Conservation (phyloP, 225 moss, liverwort and hornwort species). For the Asterella californica region DNA sequence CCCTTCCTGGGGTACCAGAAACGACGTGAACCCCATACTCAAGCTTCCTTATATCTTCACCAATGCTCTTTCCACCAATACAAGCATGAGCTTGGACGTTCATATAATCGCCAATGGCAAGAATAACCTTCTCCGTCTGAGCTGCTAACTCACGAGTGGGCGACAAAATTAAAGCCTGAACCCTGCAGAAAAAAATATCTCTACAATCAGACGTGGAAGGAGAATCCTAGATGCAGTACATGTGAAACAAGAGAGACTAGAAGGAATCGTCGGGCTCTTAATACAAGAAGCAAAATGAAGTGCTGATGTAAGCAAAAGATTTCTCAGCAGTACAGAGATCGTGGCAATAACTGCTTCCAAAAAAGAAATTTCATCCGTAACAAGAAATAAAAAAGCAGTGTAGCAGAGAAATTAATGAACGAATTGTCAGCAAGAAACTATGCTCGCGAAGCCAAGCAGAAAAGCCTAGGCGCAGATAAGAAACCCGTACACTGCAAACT, state of each 20-base stretch:
- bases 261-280: not conserved
- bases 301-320: not conserved
- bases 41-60: conserved; percentile 87
- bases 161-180: conserved; percentile 83
- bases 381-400: too few species aligned
- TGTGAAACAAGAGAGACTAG: not conserved
- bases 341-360: too few species aligned
- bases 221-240: not conserved
- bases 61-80: conserved; percentile 87
- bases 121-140: conserved; percentile 88
- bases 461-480: too few species aligned
- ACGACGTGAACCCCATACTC: conserved; percentile 89
- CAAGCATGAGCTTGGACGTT: conserved; percentile 92
- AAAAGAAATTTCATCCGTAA: too few species aligned
- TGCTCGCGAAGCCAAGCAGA: too few species aligned
- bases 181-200: conserved; percentile 36
- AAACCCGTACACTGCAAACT: too few species aligned
- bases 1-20: conserved; percentile 82
- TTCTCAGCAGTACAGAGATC: too few species aligned
- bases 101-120: conserved; percentile 85
- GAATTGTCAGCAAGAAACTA: too few species aligned
- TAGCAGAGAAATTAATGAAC: too few species aligned
- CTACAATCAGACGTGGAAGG: not conserved
- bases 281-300: not conserved
- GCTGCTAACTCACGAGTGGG: conserved; percentile 85